Conservation (phyloP, 305 asterid species). For the Fraxinus platypoda region DNA sequence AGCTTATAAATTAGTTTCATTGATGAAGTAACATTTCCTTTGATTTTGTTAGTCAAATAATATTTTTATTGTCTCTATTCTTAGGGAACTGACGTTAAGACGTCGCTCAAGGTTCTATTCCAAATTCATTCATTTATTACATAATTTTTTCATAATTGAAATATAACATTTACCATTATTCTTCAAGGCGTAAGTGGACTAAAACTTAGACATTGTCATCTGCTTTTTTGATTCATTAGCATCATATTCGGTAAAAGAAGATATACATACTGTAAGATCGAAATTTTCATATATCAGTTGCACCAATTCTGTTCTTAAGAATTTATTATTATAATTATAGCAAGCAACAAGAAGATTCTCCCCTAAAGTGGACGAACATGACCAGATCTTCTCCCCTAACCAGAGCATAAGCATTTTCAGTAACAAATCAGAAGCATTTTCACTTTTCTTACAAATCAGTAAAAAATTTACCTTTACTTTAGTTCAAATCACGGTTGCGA, state of each 20-base stretch:
- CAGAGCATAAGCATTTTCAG: too few species aligned
- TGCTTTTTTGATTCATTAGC: not conserved
- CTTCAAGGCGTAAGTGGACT: not conserved
- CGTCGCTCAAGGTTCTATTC: constrained; percentile 61
- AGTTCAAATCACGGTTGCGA: too few species aligned
- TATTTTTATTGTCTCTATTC: constrained; percentile 22
- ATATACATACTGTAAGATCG: not conserved
- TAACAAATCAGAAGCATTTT: too few species aligned
- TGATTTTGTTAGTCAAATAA: not conserved
- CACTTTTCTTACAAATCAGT: too few species aligned
- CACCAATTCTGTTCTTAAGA: too few species aligned
- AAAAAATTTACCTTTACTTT: too few species aligned
- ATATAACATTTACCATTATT: not conserved
- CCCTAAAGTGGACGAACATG: too few species aligned
- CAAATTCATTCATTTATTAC: not conserved
- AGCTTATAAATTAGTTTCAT: not conserved
- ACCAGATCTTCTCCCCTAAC: too few species aligned
- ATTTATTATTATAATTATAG: too few species aligned
- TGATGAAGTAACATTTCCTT: not conserved
- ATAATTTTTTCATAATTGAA: not conserved
- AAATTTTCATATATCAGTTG: not conserved
- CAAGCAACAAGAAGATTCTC: too few species aligned
- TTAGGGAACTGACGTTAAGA: constrained; percentile 53
- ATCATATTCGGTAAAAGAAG: not conserved
- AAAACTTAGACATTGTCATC: not conserved